A percentile compares a stretch with the other conserved stretches of the same genome.
These are phyloP conservation scores for Didymella pinodella DNA, from an alignment of 2,329 filamentous ascomycete genomes.

Conservation along the genomic window DNA sequence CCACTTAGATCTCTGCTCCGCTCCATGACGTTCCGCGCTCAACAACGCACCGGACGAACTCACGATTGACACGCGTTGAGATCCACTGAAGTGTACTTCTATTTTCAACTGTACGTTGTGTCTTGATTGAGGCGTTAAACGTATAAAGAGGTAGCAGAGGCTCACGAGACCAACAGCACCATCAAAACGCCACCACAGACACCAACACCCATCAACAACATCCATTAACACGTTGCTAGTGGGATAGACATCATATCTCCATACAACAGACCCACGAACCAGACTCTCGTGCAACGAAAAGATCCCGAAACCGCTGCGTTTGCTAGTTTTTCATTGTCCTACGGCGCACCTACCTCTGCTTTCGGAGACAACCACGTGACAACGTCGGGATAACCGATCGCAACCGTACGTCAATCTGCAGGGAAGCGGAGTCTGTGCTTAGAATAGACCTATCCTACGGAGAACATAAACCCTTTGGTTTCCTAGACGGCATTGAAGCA, in stretches of 20 bases:
- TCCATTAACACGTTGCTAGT: constrained; percentile 8
- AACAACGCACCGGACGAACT: constrained; percentile 2
- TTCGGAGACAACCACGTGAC: constrained; percentile 24
- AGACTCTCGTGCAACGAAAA: constrained; percentile 9
- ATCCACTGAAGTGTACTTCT: constrained; percentile 17
- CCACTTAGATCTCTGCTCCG: constrained; percentile 10
- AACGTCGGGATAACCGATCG: constrained; percentile 20
- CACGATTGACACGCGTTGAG: constrained; percentile 18
- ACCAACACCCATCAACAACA: constrained; percentile 3
- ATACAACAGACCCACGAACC: neutral
- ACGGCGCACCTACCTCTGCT: constrained; percentile 24
- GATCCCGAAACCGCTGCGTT: constrained; percentile 5
- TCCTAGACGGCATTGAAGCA: constrained; percentile 14
- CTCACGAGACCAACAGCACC: constrained; percentile 4
- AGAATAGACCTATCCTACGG: constrained; percentile 14
- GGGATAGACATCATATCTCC: neutral
- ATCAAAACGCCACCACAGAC: constrained; percentile 2
- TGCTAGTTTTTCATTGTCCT: constrained; percentile 27
- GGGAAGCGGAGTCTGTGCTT: constrained; percentile 20
- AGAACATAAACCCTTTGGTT: constrained; percentile 13
- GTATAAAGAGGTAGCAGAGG: constrained; percentile 6
- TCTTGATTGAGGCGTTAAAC: neutral
- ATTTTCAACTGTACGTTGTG: constrained; percentile 14
- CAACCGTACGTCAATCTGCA: constrained; percentile 26
- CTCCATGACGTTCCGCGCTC: constrained; percentile 22